These are phyloP conservation scores for Phanerochaete carnosa DNA, from an alignment of 768 basidiomycete genomes.

Conservation along the genomic window DNA sequence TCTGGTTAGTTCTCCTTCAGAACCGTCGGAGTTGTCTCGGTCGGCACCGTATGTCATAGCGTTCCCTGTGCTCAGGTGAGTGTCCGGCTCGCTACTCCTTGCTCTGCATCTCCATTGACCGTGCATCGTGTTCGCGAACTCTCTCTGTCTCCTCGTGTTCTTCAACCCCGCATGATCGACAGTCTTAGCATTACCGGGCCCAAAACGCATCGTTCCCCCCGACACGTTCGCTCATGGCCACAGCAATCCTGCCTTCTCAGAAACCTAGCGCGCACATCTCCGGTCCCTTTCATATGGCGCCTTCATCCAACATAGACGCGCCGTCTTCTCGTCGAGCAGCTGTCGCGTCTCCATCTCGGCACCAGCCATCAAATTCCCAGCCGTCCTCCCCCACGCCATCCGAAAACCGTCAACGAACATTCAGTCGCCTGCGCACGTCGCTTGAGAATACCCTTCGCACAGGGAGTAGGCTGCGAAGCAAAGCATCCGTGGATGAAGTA, in stretches of 20 bases:
- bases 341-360: slow-evolving; percentile 30
- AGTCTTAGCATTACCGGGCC: not conserved
- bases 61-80: not conserved
- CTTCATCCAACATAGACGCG: slow-evolving; percentile 25
- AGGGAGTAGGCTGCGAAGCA: slow-evolving; percentile 53
- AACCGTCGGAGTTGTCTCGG: slow-evolving; percentile 7
- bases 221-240: slow-evolving; percentile 37
- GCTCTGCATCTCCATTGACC: not conserved
- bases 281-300: slow-evolving; percentile 44
- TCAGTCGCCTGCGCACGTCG: slow-evolving; percentile 63
- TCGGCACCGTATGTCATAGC: not conserved
- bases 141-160: not conserved
- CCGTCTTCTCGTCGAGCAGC: slow-evolving; percentile 22
- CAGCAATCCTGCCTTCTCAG: slow-evolving; percentile 36
- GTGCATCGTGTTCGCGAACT: not conserved
- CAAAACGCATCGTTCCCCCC: not conserved
- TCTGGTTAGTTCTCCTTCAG: not conserved
- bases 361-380: slow-evolving; percentile 25
- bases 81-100: not conserved
- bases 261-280: slow-evolving; percentile 36
- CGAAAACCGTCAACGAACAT: slow-evolving; percentile 47
- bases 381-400: slow-evolving; percentile 29
- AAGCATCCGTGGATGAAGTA: slow-evolving; percentile 33
- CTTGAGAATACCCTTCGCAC: slow-evolving; percentile 65
- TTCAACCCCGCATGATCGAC: not conserved